These are phyloP conservation scores for Gentiana macrophylla DNA, from an alignment of 257 asterid species.

Conservation along the genomic window DNA sequence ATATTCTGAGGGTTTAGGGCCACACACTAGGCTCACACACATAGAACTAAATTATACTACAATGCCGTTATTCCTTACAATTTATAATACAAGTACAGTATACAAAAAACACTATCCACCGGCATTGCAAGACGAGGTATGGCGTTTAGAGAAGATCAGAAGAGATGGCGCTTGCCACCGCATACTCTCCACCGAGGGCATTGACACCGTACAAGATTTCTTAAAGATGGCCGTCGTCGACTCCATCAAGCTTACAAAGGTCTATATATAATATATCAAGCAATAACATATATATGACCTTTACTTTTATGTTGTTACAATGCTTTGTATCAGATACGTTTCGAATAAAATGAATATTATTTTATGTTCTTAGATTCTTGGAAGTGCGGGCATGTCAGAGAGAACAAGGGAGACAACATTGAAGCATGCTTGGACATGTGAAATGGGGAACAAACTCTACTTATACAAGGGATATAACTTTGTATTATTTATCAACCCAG, in stretches of 20 bases:
- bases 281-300: not conserved
- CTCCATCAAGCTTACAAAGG: constrained; percentile 35
- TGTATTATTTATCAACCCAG: constrained; percentile 28
- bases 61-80: too few species aligned
- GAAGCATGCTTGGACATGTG: constrained; percentile 56
- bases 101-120: constrained; percentile 82
- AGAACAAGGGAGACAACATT: constrained; percentile 52
- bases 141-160: constrained; percentile 75
- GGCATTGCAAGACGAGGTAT: constrained; percentile 44
- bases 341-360: too few species aligned
- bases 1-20: too few species aligned
- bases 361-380: constrained; percentile 31
- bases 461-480: constrained; percentile 21
- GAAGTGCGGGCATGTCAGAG: constrained; percentile 54
- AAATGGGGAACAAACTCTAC: constrained; percentile 42
- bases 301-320: too few species aligned
- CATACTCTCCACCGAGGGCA: constrained; percentile 31
- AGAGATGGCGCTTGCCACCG: constrained; percentile 52
- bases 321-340: too few species aligned
- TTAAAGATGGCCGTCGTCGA: constrained; percentile 36
- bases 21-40: too few species aligned
- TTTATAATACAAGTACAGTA: constrained; percentile 19
- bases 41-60: too few species aligned
- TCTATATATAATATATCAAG: not conserved
- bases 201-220: constrained; percentile 59